Conservation (phyloP, 1,139 yeast genomes). For the Geotrichum carabidarum region DNA sequence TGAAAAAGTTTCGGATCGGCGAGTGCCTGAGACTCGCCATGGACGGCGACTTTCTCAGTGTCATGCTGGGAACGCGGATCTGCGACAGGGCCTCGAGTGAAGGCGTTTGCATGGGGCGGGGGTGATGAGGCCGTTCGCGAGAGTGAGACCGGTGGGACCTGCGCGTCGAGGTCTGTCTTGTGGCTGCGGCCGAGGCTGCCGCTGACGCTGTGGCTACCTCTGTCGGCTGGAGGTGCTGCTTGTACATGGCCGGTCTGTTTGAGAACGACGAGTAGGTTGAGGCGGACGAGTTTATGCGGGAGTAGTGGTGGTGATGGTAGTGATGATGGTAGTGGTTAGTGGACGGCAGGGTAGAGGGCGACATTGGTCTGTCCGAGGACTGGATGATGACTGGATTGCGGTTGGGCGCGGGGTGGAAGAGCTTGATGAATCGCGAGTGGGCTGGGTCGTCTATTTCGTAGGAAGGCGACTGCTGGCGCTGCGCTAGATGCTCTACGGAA, state of each 20-base stretch:
- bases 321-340: conserved; percentile 11
- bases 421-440: neutral
- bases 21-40: neutral
- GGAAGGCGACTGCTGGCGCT: neutral
- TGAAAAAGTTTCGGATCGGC: conserved; percentile 5
- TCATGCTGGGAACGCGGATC: conserved; percentile 3
- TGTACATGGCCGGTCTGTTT: conserved; percentile 1
- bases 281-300: conserved; percentile 2
- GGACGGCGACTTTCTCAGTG: neutral
- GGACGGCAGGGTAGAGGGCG: neutral
- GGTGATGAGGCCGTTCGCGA: neutral
- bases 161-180: neutral
- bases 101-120: neutral
- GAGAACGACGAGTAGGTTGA: conserved; percentile 12
- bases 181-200: conserved; percentile 1
- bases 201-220: conserved; percentile 10
- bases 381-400: conserved; percentile 1
- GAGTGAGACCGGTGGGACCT: neutral
- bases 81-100: conserved; percentile 7
- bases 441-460: no score
- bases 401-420: conserved; percentile 1
- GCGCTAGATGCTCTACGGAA: conserved; percentile 17
- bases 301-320: conserved; percentile 9
- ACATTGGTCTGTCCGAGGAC: neutral
- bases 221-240: neutral